Base-by-base conservation (phyloP, 768 basidiomycete genomes). In the Xerocomellus dryophilus region DNA sequence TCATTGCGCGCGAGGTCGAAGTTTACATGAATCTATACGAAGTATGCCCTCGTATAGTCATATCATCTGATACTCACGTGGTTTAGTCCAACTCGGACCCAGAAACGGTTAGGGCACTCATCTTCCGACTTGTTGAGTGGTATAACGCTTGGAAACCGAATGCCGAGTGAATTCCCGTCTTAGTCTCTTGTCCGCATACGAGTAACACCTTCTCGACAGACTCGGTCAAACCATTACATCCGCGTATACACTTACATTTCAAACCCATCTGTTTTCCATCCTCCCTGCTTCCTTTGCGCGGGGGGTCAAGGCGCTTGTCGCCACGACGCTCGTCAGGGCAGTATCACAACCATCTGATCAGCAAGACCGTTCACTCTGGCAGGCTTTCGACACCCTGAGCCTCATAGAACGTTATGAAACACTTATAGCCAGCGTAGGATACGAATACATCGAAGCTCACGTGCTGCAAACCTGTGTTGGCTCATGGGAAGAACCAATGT, bases 321-420 rank as follows among this genome's bases (percentile, higher is more conserved):
- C 80, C 1, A 74, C 78, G 1, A 85, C 86, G 0, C 77, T 89
- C 43, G 57, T 53, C 38, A 63, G 45, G 60, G 67, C 52, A 40
- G 50, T 57, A 25, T 64, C 62, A 9, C 54, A 45, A 25, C 60
- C 67, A 1, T 59, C 66, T 7, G 66, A 69, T 17, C 67, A 72
- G 2, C 70, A 62, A 25, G 71, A 76, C 35, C 51, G 61, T 11
- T 25, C 63, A 15, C 65, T 86, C 32, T 85, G 87, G 85, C 70
- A 73, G 18, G 72, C 82, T 2, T 84, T 90, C 55, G 87, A 87
- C 51, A 72, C 73, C 1, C 79, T 96, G 0, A 90, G 89, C 5
- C 74, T 96, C 9, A 76, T 90, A 25, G 88, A 91, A 56, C 84
- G 91, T 27, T 93, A 88, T 64, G 93, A 95, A 63, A 81, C 83